Conservation (phyloP, 1,284 basidiomycete genomes). For the Papiliotrema laurentii region DNA sequence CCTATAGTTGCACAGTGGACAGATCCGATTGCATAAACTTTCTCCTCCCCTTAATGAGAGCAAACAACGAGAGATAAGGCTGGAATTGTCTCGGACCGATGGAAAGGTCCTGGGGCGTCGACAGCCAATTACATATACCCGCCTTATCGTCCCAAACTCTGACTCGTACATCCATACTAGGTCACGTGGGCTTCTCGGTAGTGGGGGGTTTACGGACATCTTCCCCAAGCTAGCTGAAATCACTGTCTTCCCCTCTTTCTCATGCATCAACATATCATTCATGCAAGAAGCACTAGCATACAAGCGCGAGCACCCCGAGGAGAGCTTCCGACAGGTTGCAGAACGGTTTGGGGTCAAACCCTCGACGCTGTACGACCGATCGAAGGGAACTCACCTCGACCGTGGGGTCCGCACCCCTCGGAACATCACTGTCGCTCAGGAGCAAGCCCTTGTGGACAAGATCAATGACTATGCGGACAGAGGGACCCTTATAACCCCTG, state of each 20-base stretch:
- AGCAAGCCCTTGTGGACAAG: constrained; percentile 2
- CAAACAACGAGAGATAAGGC: neutral
- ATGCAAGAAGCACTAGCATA: constrained; percentile 6
- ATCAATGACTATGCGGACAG: constrained; percentile 9
- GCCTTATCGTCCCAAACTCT: neutral
- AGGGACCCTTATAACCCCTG: constrained; percentile 12
- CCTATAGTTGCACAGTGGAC: neutral
- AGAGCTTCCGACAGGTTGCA: neutral
- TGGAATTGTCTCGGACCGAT: neutral
- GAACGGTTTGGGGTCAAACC: neutral
- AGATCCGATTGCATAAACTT: neutral
- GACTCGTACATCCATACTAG: no score
- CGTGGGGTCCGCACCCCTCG: neutral
- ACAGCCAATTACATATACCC: neutral
- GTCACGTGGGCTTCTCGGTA: no score
- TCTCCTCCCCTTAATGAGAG: neutral
- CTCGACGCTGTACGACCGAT: constrained; percentile 5
- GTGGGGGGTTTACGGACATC: no score
- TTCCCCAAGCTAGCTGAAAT: no score
- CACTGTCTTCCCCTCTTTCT: no score
- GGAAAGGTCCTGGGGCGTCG: neutral
- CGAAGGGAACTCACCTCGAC: constrained; percentile 4
- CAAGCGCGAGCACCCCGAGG: constrained; percentile 1
- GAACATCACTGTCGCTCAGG: constrained; percentile 3
- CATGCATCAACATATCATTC: no score